Percentiles rank a stretch among this genome's conserved stretches.
Conservation (phyloP, 257 asterid species). For the Capsicum pubescens region DNA sequence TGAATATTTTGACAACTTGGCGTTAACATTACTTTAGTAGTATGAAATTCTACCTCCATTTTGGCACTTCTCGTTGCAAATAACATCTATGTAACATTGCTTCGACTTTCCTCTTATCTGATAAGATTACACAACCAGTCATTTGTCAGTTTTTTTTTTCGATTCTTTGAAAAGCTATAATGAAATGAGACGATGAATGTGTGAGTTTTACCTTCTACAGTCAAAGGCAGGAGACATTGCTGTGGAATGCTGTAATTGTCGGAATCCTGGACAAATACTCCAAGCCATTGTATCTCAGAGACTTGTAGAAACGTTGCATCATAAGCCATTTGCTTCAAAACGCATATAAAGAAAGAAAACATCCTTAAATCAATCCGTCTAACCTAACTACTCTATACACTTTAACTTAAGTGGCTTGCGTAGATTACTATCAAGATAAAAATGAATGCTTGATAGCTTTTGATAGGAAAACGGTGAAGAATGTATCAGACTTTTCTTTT, state of each 20-base stretch:
- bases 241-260: conserved; percentile 70
- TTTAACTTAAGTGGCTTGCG: background rate
- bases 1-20: no score
- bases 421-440: background rate
- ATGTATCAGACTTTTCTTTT: background rate
- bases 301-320: conserved; percentile 69
- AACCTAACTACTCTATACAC: background rate
- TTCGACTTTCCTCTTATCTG: no score
- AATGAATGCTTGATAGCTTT: background rate
- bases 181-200: background rate
- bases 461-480: background rate
- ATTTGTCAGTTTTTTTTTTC: no score
- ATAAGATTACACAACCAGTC: no score
- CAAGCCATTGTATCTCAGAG: conserved; percentile 87
- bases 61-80: no score
- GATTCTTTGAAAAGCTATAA: no score
- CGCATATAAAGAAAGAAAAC: conserved; percentile 5
- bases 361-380: background rate
- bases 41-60: no score
- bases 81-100: no score
- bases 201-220: conserved; percentile 61
- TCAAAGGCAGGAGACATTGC: conserved; percentile 82
- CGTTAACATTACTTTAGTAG: no score
- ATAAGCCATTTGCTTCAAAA: conserved; percentile 90
- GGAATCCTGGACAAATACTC: conserved; percentile 81